Base-by-base conservation (phyloP, 371 early-diverging fungal genomes). In the Mortierella sp. region DNA sequence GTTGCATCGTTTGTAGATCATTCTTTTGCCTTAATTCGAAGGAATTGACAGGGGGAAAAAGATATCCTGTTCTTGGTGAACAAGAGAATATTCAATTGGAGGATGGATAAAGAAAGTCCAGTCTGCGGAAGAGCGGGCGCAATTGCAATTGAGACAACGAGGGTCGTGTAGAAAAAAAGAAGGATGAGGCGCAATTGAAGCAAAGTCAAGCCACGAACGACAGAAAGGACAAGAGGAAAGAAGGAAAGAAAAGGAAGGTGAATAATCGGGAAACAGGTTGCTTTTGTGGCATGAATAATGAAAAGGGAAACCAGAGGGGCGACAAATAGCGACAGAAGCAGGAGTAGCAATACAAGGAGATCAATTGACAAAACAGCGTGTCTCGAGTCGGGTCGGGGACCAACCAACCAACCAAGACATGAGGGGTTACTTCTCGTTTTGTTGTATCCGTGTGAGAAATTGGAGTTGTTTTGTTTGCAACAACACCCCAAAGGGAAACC, bases 381-480 rank as follows among this genome's bases (percentile, higher is more conserved):
- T n/a, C n/a, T n/a, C n/a, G 24, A 41, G 37, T 61, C 29, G 43
- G 65, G 65, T 64, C 43, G 43, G 65, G 64, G 24, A 41, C 39
- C 43, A n/a, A n/a, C n/a, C n/a, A n/a, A n/a, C n/a, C 14, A 31
- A 61, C 63, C n/a, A 34, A 61, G 31, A 61, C 34, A 4, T 50
- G 14, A 9, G 68, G 50, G 39, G 31, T 19, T 24, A 39, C 8
- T 70, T 70, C 47, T 34, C 58, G 58, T 61, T 73, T 66, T 67
- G 48, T 44, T 73, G 74, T 67, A 67, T 73, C 74, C 74, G 74
- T 73, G 74, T 65, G 70, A 58, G 53, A 41, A 44, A 64, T 41
- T 11, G 44, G 64, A 64, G 29, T 31, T 71, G 64, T 50, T 72
- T 48, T 63, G 31, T 48, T n/a, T 47, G 47, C 47, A 39, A n/a